Evolutionary conservation across 1,139 yeast species (phyloP).

Genomic region (Eremothecium coryli): DNA sequence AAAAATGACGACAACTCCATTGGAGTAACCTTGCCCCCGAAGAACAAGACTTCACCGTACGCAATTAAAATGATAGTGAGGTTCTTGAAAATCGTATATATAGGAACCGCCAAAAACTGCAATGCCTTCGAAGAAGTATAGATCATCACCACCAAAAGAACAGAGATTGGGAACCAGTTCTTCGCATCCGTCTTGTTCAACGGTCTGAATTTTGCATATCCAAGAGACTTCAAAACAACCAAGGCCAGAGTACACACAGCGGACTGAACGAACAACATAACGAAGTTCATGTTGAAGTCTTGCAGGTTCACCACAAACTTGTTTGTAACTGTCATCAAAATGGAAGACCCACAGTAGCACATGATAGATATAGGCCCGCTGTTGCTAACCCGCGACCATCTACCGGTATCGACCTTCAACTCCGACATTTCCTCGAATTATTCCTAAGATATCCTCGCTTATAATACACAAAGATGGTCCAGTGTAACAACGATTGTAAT

Average conservation of each 20-base stretch:
- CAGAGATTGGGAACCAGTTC: slow-evolving; percentile 91
- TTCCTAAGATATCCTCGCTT: no score
- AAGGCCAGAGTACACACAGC: slow-evolving; percentile 73
- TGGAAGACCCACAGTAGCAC: slow-evolving; percentile 85
- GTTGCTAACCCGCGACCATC: slow-evolving; percentile 44
- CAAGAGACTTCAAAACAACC: slow-evolving; percentile 58
- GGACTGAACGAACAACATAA: slow-evolving; percentile 74
- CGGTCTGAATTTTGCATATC: slow-evolving; percentile 76
- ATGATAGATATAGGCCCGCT: slow-evolving; percentile 80
- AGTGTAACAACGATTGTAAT: no score
- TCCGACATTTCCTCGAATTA: no score
- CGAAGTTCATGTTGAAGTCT: slow-evolving; percentile 81
- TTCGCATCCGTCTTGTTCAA: slow-evolving; percentile 82
- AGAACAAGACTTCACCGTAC: slow-evolving; percentile 96
- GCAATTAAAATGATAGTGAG: slow-evolving; percentile 94
- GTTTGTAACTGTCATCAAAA: slow-evolving; percentile 96
- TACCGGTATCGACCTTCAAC: slow-evolving; percentile 23
- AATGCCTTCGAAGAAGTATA: slow-evolving; percentile 95
- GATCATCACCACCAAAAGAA: slow-evolving; percentile 83
- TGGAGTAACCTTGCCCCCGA: slow-evolving; percentile 84
- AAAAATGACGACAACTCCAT: slow-evolving; percentile 84
- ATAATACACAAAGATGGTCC: no score
- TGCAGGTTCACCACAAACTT: slow-evolving; percentile 83
- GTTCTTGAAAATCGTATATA: slow-evolving; percentile 95
- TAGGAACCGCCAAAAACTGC: slow-evolving; percentile 85